phyloP scores from a whole-genome alignment of 306 rosid species.

The Inga laurina region DNA sequence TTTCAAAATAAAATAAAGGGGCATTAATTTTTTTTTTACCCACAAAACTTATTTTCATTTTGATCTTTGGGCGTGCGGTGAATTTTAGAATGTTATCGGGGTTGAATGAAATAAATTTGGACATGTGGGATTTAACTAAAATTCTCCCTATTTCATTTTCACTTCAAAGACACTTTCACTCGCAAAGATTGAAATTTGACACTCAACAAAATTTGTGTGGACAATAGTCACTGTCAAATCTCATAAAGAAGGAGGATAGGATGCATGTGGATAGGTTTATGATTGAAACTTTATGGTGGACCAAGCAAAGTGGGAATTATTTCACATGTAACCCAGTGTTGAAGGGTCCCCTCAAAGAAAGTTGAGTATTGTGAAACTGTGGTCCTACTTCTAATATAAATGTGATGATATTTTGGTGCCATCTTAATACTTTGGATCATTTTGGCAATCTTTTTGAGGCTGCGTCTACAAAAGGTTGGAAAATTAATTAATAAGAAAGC shows the following conservation, averaged over 20 bases:
- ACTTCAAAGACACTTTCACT: background rate
- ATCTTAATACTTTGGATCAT: constrained; percentile 14
- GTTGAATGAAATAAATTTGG: no score
- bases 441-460: background rate
- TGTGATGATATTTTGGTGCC: constrained; percentile 32
- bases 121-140: no score
- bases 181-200: background rate
- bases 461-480: constrained; percentile 7
- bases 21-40: no score
- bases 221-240: constrained; percentile 19
- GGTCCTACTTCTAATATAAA: constrained; percentile 39
- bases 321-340: background rate
- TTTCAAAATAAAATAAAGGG: no score
- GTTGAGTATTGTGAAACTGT: constrained; percentile 38
- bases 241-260: constrained; percentile 8
- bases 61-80: no score
- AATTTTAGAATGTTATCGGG: no score
- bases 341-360: background rate
- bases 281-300: constrained; percentile 44
- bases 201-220: constrained; percentile 6
- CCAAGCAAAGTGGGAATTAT: constrained; percentile 31
- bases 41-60: no score
- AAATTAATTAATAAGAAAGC: constrained; percentile 3
- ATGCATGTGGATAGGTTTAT: constrained; percentile 25
- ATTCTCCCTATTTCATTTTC: background rate